These are phyloP conservation scores for Metschnikowia drakensbergensis DNA, from an alignment of 805 yeast genomes.

Conservation along the genomic window DNA sequence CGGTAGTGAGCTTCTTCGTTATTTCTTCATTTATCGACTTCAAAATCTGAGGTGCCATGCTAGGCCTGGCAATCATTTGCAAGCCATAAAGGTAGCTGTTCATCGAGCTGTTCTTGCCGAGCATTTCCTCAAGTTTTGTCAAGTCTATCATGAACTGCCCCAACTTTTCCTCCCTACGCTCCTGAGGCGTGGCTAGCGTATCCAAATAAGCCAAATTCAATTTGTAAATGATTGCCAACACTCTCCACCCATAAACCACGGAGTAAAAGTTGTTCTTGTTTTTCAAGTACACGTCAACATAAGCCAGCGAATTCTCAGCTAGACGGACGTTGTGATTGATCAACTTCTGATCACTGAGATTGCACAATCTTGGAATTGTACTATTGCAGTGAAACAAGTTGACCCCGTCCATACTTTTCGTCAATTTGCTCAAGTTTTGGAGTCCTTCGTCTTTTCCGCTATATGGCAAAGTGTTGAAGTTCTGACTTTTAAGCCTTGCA, in stretches of 20 bases:
- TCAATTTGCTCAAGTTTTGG: conserved; percentile 21
- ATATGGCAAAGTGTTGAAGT: conserved; percentile 30
- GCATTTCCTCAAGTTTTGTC: conserved; percentile 16
- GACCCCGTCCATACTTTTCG: conserved; percentile 31
- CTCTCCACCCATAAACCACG: conserved; percentile 33
- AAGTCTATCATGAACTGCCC: conserved; percentile 14
- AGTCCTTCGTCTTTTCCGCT: conserved; percentile 24
- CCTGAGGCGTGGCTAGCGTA: conserved; percentile 9
- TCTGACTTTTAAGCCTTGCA: conserved; percentile 24
- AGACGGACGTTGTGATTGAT: conserved; percentile 26
- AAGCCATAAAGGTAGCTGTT: conserved; percentile 22
- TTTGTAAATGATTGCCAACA: conserved; percentile 32
- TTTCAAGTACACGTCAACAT: conserved; percentile 27
- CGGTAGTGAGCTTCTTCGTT: conserved; percentile 18
- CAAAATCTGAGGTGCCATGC: conserved; percentile 19
- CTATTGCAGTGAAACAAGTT: conserved; percentile 26
- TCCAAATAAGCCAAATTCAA: conserved; percentile 29
- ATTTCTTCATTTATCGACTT: conserved; percentile 19
- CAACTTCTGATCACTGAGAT: conserved; percentile 21
- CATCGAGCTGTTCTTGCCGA: conserved; percentile 7
- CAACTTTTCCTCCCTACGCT: conserved; percentile 12
- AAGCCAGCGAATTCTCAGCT: conserved; percentile 29
- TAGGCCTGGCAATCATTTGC: conserved; percentile 23
- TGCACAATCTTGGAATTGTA: conserved; percentile 26
- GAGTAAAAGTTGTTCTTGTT: conserved; percentile 24